A percentile compares a stretch with the other conserved stretches of the same genome.
These are phyloP conservation scores for Rosa multiflora DNA, from an alignment of 306 rosid genomes.

Conservation along the genomic window DNA sequence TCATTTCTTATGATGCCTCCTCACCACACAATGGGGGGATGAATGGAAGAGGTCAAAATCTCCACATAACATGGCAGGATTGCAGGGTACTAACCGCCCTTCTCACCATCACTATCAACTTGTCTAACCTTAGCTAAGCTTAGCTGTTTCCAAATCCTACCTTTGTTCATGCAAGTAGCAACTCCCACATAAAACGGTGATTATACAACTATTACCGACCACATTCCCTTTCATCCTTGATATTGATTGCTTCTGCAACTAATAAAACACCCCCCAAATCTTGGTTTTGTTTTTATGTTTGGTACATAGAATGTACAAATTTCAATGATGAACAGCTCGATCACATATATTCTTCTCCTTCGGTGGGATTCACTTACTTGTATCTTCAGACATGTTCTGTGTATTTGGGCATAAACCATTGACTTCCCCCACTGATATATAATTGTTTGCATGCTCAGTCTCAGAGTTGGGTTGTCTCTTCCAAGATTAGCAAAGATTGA, in stretches of 20 bases:
- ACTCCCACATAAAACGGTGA: neutral
- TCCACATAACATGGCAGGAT: neutral
- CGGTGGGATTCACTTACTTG: constrained; percentile 2
- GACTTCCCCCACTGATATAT: neutral
- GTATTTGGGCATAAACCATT: neutral
- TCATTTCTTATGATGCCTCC: neutral
- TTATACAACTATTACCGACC: neutral
- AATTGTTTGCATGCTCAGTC: neutral
- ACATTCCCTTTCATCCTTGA: neutral
- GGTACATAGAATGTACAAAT: constrained; percentile 7
- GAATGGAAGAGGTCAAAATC: neutral
- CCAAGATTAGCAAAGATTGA: neutral
- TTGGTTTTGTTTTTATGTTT: constrained; percentile 6
- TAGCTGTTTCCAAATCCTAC: neutral
- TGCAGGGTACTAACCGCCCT: neutral
- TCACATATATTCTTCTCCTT: constrained; percentile 11
- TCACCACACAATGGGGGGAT: too few species aligned
- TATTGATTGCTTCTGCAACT: neutral
- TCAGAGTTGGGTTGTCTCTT: neutral
- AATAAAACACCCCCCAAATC: constrained; percentile 2
- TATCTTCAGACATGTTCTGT: neutral
- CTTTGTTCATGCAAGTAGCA: neutral
- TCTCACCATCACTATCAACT: neutral
- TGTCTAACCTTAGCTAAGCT: neutral
- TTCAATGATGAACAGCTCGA: constrained; percentile 10